Base-by-base conservation (phyloP, 306 rosid species). In the Citrullus mucosospermus region DNA sequence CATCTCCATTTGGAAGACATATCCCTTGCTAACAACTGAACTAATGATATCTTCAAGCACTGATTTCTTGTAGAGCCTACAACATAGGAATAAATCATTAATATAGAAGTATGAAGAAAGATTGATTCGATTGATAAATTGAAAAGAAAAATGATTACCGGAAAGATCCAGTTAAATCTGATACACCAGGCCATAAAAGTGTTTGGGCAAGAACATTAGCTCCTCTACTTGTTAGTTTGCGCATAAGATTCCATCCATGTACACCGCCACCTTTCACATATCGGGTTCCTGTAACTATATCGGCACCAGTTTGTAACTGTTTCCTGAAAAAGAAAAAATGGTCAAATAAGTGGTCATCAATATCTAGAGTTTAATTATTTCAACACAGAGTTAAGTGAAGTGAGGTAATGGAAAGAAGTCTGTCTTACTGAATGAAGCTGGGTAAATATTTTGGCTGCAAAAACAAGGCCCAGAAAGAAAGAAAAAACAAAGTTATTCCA, bases 211-310 rank as follows among this genome's bases (percentile, higher is more conserved):
- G 97, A 83, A 95, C 99, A 85, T 95, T 95, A 28, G 99, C 99
- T 56, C 99, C 98, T 76, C 99, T 86, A 81, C 97, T 95, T n/a
- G 99, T 95, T 71, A 95, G 87, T 75, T 95, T 95, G 86, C 97
- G 97, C 97, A 95, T 92, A 72, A 95, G 97, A 88, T 88, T 95
- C 99, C 99, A 95, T 80, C 99, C 99, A 89, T 95, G 97, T 58
- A 95, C 97, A 78, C 97, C 97, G 2, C 99, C 99, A 15, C 91
- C 97, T 88, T 81, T 85, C 75, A 92, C 99, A 86, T 95, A 95
- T 56, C 97, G 95, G 71, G 99, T 95, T 75, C 99, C 99, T 0
- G 97, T 91, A 65, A 92, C 97, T 87, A 95, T 91, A 83, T 88
- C 91, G 50, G 99, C 99, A 81, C 90, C 88, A 69, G 97, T 91